A percentile compares a stretch with the other conserved stretches of the same genome.
Conservation (phyloP, 371 early-diverging fungal genomes). For the Fennellomyces sp. region DNA sequence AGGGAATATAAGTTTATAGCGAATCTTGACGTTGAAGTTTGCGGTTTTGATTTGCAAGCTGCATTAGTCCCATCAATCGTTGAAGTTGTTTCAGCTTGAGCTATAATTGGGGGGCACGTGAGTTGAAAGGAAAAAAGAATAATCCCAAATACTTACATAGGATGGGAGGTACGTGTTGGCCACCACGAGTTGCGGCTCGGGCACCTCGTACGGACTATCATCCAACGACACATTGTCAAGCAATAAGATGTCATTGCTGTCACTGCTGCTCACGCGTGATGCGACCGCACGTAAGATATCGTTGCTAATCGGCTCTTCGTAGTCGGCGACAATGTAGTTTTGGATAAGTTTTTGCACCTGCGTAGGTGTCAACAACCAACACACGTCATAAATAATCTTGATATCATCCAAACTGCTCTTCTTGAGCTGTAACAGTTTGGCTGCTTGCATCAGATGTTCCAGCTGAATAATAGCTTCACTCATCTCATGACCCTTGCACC, state of each 20-base stretch:
- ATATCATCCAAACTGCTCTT: conserved; percentile 91
- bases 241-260: conserved; percentile 80
- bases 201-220: conserved; percentile 68
- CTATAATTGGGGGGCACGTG: conserved; percentile 8
- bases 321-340: conserved; percentile 76
- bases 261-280: conserved; percentile 65
- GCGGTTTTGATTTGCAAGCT: conserved; percentile 13
- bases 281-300: conserved; percentile 92
- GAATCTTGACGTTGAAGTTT: conserved; percentile 14
- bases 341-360: conserved; percentile 95
- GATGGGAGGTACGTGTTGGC: conserved; percentile 61
- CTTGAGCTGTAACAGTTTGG: conserved; percentile 93
- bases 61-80: conserved; percentile 22
- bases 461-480: conserved; percentile 88
- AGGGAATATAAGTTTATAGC: conserved; percentile 12
- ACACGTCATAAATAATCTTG: conserved; percentile 94
- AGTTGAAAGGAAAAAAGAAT: not conserved
- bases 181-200: conserved; percentile 59
- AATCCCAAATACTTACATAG: conserved; percentile 31
- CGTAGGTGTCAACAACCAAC: conserved; percentile 90
- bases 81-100: conserved; percentile 26
- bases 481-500: conserved; percentile 94
- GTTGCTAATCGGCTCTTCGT: conserved; percentile 86
- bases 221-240: conserved; percentile 83
- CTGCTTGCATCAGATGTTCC: conserved; percentile 93